These are phyloP conservation scores for Calonectria pseudoturangicola DNA, from an alignment of 2,329 filamentous ascomycete species.

Conservation along the genomic window DNA sequence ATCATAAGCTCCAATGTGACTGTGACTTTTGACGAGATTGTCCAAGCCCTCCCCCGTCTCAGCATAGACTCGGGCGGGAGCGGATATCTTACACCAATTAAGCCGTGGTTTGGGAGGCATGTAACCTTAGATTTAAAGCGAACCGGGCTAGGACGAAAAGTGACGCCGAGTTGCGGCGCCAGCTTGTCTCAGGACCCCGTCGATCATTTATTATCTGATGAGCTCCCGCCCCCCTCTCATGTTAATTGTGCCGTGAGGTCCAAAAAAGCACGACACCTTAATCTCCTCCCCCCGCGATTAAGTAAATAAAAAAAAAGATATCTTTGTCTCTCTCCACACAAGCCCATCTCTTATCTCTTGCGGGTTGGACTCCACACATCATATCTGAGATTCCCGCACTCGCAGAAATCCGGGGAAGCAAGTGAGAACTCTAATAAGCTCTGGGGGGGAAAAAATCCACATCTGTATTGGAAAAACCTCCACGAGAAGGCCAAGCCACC, in stretches of 20 bases:
- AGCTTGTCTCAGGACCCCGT: conserved; percentile 28
- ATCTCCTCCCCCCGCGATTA: background rate
- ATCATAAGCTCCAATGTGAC: conserved; percentile 41
- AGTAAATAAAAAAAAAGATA: background rate
- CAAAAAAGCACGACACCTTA: background rate
- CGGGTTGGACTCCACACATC: background rate
- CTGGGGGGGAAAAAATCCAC: background rate
- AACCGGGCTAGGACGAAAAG: background rate
- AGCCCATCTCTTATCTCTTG: background rate
- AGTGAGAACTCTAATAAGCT: conserved; percentile 13
- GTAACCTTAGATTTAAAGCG: conserved; percentile 44
- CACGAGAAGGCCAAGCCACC: background rate
- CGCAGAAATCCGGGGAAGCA: conserved; percentile 6
- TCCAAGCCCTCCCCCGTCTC: conserved; percentile 26
- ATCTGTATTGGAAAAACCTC: conserved; percentile 5
- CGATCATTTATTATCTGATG: conserved; percentile 51
- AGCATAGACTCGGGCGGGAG: conserved; percentile 39
- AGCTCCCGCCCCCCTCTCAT: conserved; percentile 43
- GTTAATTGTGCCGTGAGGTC: background rate
- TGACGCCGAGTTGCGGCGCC: conserved; percentile 3
- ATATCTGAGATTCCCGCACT: background rate
- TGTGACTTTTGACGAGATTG: conserved; percentile 39
- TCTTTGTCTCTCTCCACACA: background rate
- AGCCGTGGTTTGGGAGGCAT: conserved; percentile 43
- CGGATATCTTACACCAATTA: conserved; percentile 51